These are phyloP conservation scores for Tilletia caries DNA, from an alignment of 1,284 basidiomycete species.

Conservation along the genomic window DNA sequence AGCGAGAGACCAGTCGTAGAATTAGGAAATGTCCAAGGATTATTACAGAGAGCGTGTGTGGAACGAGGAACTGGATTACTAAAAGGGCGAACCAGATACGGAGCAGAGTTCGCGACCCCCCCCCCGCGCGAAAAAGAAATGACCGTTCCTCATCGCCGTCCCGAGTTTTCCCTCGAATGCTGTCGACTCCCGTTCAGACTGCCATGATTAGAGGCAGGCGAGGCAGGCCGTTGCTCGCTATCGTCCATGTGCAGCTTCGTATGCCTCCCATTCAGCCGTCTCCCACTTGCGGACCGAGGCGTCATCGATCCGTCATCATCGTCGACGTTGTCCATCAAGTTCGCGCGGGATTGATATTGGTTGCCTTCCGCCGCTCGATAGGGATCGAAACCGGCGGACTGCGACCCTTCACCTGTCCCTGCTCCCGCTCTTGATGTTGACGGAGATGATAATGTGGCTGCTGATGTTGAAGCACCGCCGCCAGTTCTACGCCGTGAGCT, in stretches of 20 bases:
- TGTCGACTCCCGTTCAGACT: not conserved
- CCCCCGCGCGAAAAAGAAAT: too few species aligned
- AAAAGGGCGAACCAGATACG: too few species aligned
- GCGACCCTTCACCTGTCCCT: not conserved
- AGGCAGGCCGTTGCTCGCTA: conserved; percentile 9
- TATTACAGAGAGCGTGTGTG: too few species aligned
- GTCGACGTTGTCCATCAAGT: not conserved
- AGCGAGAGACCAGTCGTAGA: too few species aligned
- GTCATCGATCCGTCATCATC: not conserved
- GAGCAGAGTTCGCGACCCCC: too few species aligned
- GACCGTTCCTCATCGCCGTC: not conserved
- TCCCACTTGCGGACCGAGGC: not conserved
- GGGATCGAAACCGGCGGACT: not conserved
- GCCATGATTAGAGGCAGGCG: not conserved
- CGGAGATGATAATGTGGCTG: too few species aligned
- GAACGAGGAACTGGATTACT: too few species aligned
- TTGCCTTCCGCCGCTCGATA: not conserved
- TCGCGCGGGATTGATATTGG: not conserved
- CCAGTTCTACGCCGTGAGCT: not conserved
- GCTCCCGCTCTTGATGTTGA: too few species aligned
- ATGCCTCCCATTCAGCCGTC: not conserved
- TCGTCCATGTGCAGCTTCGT: conserved; percentile 13
- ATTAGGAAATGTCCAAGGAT: too few species aligned
- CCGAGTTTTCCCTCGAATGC: not conserved
- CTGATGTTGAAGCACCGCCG: not conserved